Conservation (phyloP, 2,329 filamentous ascomycete genomes). For the Paramyrothecium sp. region DNA sequence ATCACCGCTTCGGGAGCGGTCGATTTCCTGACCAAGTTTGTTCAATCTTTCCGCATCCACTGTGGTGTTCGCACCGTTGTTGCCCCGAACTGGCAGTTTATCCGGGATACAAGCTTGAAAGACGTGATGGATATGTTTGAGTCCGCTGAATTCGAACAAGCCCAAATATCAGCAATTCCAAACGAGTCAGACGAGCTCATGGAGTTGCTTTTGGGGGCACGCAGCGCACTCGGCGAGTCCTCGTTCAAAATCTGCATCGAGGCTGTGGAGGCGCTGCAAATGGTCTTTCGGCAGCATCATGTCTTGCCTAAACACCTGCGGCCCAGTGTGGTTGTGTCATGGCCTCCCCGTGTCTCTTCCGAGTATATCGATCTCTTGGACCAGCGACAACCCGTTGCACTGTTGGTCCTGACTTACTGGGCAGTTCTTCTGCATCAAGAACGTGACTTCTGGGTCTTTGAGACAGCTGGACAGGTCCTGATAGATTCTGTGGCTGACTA, state of each 20-base stretch:
- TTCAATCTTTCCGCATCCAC: background rate
- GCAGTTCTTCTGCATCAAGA: background rate
- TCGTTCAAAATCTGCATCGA: background rate
- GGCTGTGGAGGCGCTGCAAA: background rate
- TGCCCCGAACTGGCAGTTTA: no score
- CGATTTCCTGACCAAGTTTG: background rate
- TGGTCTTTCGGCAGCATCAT: background rate
- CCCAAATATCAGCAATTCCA: no score
- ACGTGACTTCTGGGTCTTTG: background rate
- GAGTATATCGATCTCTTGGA: background rate
- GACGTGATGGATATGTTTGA: no score
- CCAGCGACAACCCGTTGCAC: background rate
- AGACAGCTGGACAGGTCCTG: background rate
- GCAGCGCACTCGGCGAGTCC: no score
- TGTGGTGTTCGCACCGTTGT: background rate
- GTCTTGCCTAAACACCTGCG: background rate
- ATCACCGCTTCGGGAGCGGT: background rate
- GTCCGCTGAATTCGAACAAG: no score
- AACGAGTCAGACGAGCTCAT: no score
- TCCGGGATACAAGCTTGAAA: no score
- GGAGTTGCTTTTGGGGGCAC: no score
- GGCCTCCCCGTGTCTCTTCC: background rate
- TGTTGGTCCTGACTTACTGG: background rate
- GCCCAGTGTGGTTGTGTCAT: background rate
- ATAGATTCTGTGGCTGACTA: background rate